Conservation (phyloP, 306 rosid genomes). For the Vigna angularis region DNA sequence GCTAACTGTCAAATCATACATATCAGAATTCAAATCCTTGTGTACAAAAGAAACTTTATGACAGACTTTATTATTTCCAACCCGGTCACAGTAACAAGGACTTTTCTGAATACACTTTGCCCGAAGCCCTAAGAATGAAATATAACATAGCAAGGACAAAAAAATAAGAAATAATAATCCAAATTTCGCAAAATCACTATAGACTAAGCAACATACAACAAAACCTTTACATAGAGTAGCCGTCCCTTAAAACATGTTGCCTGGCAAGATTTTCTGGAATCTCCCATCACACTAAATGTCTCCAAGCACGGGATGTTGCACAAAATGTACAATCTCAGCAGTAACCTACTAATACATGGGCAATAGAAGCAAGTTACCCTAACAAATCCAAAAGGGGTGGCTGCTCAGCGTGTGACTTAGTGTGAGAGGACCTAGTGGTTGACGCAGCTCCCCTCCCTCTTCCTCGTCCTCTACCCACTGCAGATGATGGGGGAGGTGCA, state of each 20-base stretch:
- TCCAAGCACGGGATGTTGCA: constrained; percentile 49
- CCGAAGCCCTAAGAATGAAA: constrained; percentile 50
- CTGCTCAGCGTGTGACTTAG: constrained; percentile 66
- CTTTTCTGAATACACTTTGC: constrained; percentile 60
- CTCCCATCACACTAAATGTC: constrained; percentile 50
- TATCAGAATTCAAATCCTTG: constrained; percentile 23
- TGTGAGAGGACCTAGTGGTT: constrained; percentile 56
- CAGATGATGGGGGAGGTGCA: constrained; percentile 89
- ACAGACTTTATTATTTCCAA: constrained; percentile 61
- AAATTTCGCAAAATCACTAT: constrained; percentile 48
- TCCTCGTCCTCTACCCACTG: constrained; percentile 92
- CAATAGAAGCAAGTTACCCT: constrained; percentile 50
- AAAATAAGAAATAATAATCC: constrained; percentile 46
- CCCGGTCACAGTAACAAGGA: constrained; percentile 54
- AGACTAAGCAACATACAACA: constrained; percentile 59
- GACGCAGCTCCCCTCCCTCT: constrained; percentile 75
- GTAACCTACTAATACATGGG: constrained; percentile 39
- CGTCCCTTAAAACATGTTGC: constrained; percentile 46
- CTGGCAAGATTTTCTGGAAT: constrained; percentile 42
- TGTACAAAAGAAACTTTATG: constrained; percentile 30
- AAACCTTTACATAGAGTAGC: constrained; percentile 56
- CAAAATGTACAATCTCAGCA: constrained; percentile 50
- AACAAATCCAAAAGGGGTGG: constrained; percentile 90
- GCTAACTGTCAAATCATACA: constrained; percentile 25
- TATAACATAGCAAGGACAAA: constrained; percentile 41